These are phyloP conservation scores for Solanum chaucha DNA, from an alignment of 257 asterid genomes.

Conservation along the genomic window DNA sequence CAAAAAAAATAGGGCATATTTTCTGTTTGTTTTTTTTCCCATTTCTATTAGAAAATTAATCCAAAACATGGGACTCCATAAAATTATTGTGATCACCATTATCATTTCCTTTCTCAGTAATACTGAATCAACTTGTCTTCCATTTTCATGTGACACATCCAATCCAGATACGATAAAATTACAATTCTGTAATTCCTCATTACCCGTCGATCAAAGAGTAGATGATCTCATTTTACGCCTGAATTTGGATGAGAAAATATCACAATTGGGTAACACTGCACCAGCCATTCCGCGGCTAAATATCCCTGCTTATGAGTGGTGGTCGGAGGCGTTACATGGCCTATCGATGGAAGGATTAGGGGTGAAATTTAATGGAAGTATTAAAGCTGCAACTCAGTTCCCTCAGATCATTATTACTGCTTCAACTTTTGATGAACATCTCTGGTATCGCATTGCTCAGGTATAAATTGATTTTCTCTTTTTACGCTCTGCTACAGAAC, in stretches of 20 bases:
- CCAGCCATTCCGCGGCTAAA: conserved; percentile 52
- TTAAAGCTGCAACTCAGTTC: conserved; percentile 53
- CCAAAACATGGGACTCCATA: background rate
- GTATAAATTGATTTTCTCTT: background rate
- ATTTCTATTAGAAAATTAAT: background rate
- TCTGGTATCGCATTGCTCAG: conserved; percentile 26
- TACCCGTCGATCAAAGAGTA: conserved; percentile 23
- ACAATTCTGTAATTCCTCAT: conserved; percentile 35
- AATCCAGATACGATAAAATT: conserved; percentile 23
- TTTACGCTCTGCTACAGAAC: background rate
- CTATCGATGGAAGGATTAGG: conserved; percentile 49
- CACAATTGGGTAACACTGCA: conserved; percentile 49
- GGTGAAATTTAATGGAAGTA: conserved; percentile 27
- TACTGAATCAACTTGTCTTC: conserved; percentile 17
- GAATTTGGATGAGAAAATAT: conserved; percentile 52
- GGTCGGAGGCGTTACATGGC: conserved; percentile 81
- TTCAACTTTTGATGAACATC: conserved; percentile 18
- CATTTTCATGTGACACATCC: conserved; percentile 48
- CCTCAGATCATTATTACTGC: conserved; percentile 42
- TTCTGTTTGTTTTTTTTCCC: background rate
- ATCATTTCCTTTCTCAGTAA: background rate
- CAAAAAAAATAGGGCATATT: background rate
- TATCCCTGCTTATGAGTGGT: conserved; percentile 70
- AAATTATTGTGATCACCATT: background rate
- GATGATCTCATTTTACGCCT: conserved; percentile 46